Conservation (phyloP, 2,329 filamentous ascomycete species). For the Penicillium sp. region DNA sequence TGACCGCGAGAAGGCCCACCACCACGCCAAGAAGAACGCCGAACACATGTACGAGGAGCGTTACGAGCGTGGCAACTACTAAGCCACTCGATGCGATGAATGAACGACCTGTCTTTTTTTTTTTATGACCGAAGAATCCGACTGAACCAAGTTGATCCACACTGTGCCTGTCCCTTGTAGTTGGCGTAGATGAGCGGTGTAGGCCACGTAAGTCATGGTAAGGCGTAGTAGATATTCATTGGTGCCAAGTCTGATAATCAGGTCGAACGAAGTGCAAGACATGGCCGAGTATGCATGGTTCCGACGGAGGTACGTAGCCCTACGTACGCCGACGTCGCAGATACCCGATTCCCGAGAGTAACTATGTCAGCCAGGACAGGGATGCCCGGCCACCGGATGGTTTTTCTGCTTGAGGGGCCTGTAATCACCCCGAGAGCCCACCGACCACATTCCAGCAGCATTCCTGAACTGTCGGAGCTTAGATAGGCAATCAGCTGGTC, state of each 20-base stretch:
- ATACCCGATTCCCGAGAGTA: not conserved
- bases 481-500: not conserved
- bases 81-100: conserved; percentile 45
- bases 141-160: not conserved
- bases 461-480: conserved; percentile 17
- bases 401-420: conserved; percentile 11
- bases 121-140: not conserved
- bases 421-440: conserved; percentile 23
- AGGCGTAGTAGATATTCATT: not conserved
- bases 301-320: conserved; percentile 2
- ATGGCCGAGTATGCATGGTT: conserved; percentile 1
- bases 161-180: not conserved
- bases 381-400: conserved; percentile 4
- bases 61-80: conserved; percentile 51
- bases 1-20: conserved; percentile 61
- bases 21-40: conserved; percentile 60
- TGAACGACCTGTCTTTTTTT: conserved; percentile 1
- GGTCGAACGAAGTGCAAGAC: not conserved
- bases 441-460: conserved; percentile 22
- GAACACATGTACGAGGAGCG: conserved; percentile 64
- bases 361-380: conserved; percentile 8
- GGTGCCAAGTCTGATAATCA: not conserved
- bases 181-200: conserved; percentile 1
- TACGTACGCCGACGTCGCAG: not conserved
- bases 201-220: not conserved